Evolutionary conservation across 2,329 filamentous ascomycete genomes (phyloP).

Genomic region (Gyromitra esculenta): DNA sequence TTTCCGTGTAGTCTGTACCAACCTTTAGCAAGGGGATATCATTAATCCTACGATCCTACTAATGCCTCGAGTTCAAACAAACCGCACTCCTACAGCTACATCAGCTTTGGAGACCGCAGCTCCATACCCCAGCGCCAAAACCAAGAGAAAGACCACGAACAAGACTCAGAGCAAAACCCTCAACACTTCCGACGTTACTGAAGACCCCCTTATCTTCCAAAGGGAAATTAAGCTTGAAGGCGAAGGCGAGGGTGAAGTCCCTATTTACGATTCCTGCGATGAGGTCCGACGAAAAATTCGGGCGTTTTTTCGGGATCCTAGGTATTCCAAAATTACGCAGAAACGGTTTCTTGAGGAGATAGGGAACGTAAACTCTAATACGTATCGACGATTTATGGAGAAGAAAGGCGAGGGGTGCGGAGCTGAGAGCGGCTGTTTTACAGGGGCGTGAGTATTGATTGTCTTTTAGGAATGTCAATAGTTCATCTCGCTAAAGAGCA

Average conservation of each 20-base stretch:
- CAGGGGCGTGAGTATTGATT: slow-evolving; percentile 29
- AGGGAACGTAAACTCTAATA: slow-evolving; percentile 45
- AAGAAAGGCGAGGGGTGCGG: slow-evolving; percentile 45
- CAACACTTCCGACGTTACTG: not conserved
- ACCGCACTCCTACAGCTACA: not conserved
- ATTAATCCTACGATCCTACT: not conserved
- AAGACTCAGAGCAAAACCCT: not conserved
- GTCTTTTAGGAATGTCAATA: not conserved
- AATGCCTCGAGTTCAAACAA: slow-evolving; percentile 11
- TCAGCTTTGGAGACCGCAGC: not conserved
- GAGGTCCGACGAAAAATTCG: slow-evolving; percentile 51
- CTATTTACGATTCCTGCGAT: slow-evolving; percentile 50
- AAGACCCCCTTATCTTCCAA: slow-evolving; percentile 33
- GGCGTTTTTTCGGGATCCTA: slow-evolving; percentile 47
- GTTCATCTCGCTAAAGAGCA: not conserved
- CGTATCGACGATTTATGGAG: slow-evolving; percentile 48
- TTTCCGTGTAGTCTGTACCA: not conserved
- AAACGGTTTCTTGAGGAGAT: slow-evolving; percentile 48
- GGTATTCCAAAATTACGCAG: slow-evolving; percentile 44
- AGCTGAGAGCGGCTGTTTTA: slow-evolving; percentile 46
- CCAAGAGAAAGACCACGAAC: not conserved
- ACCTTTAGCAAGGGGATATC: not conserved
- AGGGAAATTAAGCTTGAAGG: slow-evolving; percentile 9
- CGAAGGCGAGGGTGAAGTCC: slow-evolving; percentile 28
- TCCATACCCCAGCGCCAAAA: slow-evolving; percentile 3